Evolutionary conservation across 805 yeast species (phyloP).

Genomic region (Candida mattraensis): DNA sequence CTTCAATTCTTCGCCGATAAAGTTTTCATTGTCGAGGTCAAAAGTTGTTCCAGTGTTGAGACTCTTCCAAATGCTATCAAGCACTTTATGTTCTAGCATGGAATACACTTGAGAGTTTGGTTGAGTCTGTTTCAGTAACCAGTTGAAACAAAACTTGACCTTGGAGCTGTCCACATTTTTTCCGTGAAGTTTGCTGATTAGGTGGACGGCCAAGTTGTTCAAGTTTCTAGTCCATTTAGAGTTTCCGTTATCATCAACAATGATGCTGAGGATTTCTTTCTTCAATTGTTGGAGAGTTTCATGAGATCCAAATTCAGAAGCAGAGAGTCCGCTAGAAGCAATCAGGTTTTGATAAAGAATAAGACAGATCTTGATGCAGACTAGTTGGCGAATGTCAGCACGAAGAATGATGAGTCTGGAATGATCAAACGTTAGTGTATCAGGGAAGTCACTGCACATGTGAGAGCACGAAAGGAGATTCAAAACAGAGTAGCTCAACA

Average conservation of each 20-base stretch:
- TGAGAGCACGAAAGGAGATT: constrained; percentile 73
- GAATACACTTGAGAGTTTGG: constrained; percentile 77
- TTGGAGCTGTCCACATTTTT: constrained; percentile 37
- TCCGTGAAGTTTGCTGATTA: constrained; percentile 41
- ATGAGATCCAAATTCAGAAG: constrained; percentile 37
- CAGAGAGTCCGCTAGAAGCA: constrained; percentile 31
- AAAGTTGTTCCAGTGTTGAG: constrained; percentile 10
- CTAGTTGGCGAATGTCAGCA: constrained; percentile 83
- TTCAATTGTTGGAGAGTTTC: constrained; percentile 51
- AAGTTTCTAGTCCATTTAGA: constrained; percentile 89
- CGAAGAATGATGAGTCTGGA: constrained; percentile 73
- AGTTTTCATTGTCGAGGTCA: constrained; percentile 24
- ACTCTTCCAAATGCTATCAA: constrained; percentile 41
- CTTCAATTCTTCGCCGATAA: constrained; percentile 51
- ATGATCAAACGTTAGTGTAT: constrained; percentile 80
- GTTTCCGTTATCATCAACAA: constrained; percentile 82
- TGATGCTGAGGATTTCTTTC: constrained; percentile 72
- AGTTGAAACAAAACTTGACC: constrained; percentile 64
- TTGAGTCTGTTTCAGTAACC: constrained; percentile 85
- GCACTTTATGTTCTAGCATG: constrained; percentile 66
- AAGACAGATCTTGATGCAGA: constrained; percentile 73
- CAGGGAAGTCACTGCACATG: constrained; percentile 81
- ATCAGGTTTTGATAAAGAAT: constrained; percentile 72
- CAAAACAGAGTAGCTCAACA: constrained; percentile 53
- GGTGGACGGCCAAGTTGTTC: constrained; percentile 66